A percentile compares a stretch with the other conserved stretches of the same genome.
Evolutionary conservation across 495 filamentous ascomycete species (phyloP).

Genomic region (Aspergillus biplanus): DNA sequence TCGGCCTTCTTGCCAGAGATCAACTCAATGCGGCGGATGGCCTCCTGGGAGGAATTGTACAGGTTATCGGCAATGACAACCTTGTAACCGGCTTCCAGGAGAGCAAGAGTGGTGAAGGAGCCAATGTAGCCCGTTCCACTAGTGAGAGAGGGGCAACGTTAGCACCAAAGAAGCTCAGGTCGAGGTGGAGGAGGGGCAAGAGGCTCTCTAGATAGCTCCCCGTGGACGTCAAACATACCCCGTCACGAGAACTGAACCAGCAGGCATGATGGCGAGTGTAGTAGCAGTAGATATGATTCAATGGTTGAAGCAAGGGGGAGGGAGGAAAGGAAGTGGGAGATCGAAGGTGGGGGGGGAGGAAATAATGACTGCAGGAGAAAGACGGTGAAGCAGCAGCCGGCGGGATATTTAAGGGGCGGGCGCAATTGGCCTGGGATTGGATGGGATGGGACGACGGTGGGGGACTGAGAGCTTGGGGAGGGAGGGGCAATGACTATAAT

Average conservation of each 20-base stretch:
- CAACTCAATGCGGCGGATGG: slow-evolving; percentile 88
- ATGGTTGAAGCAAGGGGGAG: slow-evolving; percentile 12
- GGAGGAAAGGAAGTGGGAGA: slow-evolving; percentile 4
- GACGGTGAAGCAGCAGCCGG: slow-evolving; percentile 12
- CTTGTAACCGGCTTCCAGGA: slow-evolving; percentile 92
- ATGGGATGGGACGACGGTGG: neutral
- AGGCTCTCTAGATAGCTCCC: neutral
- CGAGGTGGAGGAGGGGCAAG: slow-evolving; percentile 11
- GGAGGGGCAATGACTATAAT: neutral
- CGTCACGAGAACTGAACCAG: slow-evolving; percentile 86
- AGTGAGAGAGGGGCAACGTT: slow-evolving; percentile 25
- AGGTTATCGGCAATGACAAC: slow-evolving; percentile 95
- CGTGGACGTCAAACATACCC: slow-evolving; percentile 63
- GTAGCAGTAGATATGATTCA: neutral
- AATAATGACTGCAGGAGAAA: slow-evolving; percentile 15
- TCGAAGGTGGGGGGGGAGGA: slow-evolving; percentile 5
- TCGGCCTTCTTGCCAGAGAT: slow-evolving; percentile 86
- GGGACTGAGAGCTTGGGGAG: neutral
- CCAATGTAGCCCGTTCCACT: slow-evolving; percentile 99
- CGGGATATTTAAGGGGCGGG: slow-evolving; percentile 25
- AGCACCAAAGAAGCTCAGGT: slow-evolving; percentile 20
- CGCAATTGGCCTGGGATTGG: neutral
- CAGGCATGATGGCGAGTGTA: slow-evolving; percentile 61
- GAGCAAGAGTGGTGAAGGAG: slow-evolving; percentile 91
- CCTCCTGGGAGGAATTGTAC: slow-evolving; percentile 91